Evolutionary conservation across 495 filamentous ascomycete species (phyloP).

Genomic region (Penicillium salamii): DNA sequence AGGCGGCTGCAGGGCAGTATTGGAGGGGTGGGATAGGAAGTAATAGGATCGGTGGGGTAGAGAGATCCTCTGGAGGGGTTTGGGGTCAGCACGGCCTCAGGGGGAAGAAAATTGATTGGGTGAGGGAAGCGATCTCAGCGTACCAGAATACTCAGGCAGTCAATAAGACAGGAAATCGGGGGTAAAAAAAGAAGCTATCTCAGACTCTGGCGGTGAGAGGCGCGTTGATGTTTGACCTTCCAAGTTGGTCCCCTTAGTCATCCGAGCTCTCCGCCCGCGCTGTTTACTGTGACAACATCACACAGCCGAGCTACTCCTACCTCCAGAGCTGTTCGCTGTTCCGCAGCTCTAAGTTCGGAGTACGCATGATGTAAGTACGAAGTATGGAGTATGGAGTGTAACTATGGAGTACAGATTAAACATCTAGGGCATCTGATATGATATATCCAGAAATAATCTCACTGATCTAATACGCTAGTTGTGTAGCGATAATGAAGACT

Average conservation of each 20-base stretch:
- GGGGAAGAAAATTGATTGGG: constrained; percentile 9
- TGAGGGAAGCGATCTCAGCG: background rate
- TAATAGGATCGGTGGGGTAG: constrained; percentile 23
- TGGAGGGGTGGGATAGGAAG: constrained; percentile 2
- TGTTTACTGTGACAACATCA: too few species aligned
- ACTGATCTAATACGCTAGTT: too few species aligned
- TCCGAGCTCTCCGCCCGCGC: constrained; percentile 6
- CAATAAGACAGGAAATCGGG: constrained; percentile 5
- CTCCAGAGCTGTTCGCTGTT: too few species aligned
- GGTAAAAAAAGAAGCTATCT: constrained; percentile 13
- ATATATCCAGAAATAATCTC: too few species aligned
- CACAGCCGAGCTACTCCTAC: too few species aligned
- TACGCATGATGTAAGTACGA: too few species aligned
- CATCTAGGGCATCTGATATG: too few species aligned
- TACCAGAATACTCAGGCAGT: background rate
- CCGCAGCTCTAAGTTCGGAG: too few species aligned
- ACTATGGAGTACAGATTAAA: too few species aligned
- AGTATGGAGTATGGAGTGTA: too few species aligned
- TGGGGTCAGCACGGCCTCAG: constrained; percentile 10
- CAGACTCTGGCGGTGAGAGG: constrained; percentile 33
- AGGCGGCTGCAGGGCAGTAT: constrained; percentile 9
- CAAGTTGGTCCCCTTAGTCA: constrained; percentile 18
- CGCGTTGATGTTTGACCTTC: constrained; percentile 13
- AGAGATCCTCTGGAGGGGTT: constrained; percentile 35
- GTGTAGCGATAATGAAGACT: too few species aligned